Evolutionary conservation across 169 alveolate species (phyloP), one percentile per base, ranked within the genome.

Genomic region (Plasmodium ovale): DNA sequence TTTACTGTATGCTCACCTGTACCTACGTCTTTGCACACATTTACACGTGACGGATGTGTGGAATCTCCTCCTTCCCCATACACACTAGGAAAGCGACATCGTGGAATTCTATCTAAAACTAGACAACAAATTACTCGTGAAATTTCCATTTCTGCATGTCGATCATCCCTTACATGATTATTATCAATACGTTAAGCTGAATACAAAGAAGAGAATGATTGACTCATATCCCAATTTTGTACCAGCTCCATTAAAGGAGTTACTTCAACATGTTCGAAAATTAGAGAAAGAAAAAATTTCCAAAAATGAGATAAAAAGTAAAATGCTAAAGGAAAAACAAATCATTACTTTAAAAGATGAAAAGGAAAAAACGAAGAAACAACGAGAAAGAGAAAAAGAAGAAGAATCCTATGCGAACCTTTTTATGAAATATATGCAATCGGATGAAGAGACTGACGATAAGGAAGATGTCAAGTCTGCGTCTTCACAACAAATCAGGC

Each of bases 51-150:
- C n/a, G n/a, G n/a, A n/a, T n/a, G n/a, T n/a, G n/a, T n/a, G n/a
- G n/a, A n/a, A n/a, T n/a, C n/a, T n/a, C n/a, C n/a, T n/a, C n/a
- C n/a, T n/a, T n/a, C n/a, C n/a, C n/a, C n/a, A n/a, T n/a, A n/a
- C n/a, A n/a, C n/a, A n/a, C n/a, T 27, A 77, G 88, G 88, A 77
- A 44, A 56, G 88, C 3, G 88, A 77, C 37, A 77, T 77, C n/a
- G 88, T 39, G 9, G 88, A 77, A 19, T 77, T 77, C 29, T 77
- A 77, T 35, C 35, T 77, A 49, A 77, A 77, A 29, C 65, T 77
- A 62, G 49, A 77, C 65, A 77, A 77, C 39, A 77, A 77, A 0
- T n/a, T 77, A n/a, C 25, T 77, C 49, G 62, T 77, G 47, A 54
- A 77, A 49, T 77, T 77, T 35, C 88, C 88, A 12, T 77, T 77